Base-by-base conservation (phyloP, 163 green algal species). In the Chlamydomonas reinhardtii region DNA sequence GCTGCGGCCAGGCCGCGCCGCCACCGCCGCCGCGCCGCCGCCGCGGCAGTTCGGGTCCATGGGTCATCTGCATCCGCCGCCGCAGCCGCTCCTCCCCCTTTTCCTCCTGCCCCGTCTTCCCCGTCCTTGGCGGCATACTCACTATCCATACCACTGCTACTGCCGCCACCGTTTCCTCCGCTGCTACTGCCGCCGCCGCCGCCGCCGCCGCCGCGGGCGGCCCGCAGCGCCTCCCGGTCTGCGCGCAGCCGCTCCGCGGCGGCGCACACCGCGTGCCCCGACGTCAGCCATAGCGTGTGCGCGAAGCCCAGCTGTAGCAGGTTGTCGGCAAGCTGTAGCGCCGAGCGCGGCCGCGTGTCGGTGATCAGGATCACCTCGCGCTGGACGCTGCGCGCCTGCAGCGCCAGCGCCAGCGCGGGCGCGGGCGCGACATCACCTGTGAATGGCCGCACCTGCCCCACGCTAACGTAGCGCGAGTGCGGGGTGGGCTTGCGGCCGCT, bases 281-380 rank as follows among this genome's bases (percentile, higher is more conserved):
- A 56, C 9, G 74, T 82, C 15, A 89, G 76, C 76, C 76, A 76
- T 62, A 89, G 39, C 68, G 54, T 62, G 71, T 89, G 85, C 61
- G 64, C 85, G 20, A 89, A 64, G 35, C 85, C 85, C 39, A 89
- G 76, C 59, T 76, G 64, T 20, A 61, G 61, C 29, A 86, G 34
- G 59, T 89, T 84, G 56, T 77, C 68, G 35, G 68, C 68, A 14
- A 81, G 17, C 32, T 84, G 84, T 59, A 74, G 22, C 15, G 74
- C 66, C 0, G 75, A 59, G 8, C 56, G 66, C 24, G 64, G 56
- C 4, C 84, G 84, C n/a, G 75, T 81, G 84, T 80, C 74, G 4
- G 76, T 85, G 54, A 89, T 25, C 0, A 89, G 66, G 65, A 89
- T 84, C 22, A 89, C 19, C 68, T 89, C 84, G 6, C 39, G 56